Conservation (phyloP, 768 basidiomycete species). For the Fomitopsis serialis region DNA sequence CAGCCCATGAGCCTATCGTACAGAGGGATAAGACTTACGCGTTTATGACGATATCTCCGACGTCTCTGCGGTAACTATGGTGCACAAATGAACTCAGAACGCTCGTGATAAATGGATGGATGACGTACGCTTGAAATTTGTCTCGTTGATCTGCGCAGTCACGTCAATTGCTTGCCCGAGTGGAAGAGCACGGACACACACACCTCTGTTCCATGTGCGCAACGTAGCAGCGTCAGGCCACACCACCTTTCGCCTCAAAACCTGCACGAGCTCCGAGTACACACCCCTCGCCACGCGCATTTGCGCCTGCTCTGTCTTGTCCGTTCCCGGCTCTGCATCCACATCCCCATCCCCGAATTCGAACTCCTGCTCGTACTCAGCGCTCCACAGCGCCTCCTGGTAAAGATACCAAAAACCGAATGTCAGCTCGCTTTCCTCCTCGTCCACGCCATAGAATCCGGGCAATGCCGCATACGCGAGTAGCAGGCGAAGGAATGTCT, state of each 20-base stretch:
- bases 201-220: slow-evolving; percentile 67
- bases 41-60: slow-evolving; percentile 85
- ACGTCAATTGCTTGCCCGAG: neutral
- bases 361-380: slow-evolving; percentile 41
- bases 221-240: slow-evolving; percentile 52
- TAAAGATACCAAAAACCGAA: slow-evolving; percentile 88
- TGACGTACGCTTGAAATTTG: slow-evolving; percentile 68
- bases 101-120: neutral
- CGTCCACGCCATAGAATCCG: slow-evolving; percentile 77
- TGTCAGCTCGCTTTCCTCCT: slow-evolving; percentile 84
- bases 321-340: slow-evolving; percentile 6
- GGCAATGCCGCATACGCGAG: slow-evolving; percentile 69
- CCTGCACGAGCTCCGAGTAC: slow-evolving; percentile 71
- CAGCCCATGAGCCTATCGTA: neutral
- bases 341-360: slow-evolving; percentile 26
- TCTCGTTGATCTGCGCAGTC: slow-evolving; percentile 65
- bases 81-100: slow-evolving; percentile 3
- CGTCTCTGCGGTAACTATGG: slow-evolving; percentile 72
- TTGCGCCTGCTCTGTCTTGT: slow-evolving; percentile 30
- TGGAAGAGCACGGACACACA: slow-evolving; percentile 7
- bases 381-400: slow-evolving; percentile 80
- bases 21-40: slow-evolving; percentile 53
- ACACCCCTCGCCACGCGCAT: slow-evolving; percentile 63
- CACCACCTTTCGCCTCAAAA: slow-evolving; percentile 65
- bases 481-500: slow-evolving; percentile 66